These are phyloP conservation scores for Penstemon newberryi DNA, from an alignment of 257 asterid species.

Conservation along the genomic window DNA sequence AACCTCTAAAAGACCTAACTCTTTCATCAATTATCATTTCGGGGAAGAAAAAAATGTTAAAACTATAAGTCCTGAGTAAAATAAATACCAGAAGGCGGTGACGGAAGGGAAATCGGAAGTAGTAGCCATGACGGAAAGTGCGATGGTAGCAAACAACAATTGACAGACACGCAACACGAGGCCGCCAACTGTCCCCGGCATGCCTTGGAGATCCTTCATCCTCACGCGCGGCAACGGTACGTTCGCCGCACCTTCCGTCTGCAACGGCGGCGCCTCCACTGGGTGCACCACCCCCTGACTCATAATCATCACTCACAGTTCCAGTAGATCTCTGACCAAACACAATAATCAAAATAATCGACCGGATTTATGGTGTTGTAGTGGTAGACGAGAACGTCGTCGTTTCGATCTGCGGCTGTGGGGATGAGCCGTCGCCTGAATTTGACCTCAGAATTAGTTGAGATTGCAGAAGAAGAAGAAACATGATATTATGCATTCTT, in stretches of 20 bases:
- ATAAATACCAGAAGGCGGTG: conserved; percentile 87
- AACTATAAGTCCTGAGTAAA: neutral
- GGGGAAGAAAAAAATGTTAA: no score
- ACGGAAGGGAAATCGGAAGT: conserved; percentile 96
- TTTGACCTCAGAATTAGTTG: conserved; percentile 1
- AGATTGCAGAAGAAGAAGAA: conserved; percentile 16
- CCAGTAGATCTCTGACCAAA: conserved; percentile 22
- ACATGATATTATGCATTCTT: no score
- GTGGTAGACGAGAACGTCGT: neutral
- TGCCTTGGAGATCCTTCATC: conserved; percentile 94
- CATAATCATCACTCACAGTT: conserved; percentile 54
- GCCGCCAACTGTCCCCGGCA: conserved; percentile 97
- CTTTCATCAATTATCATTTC: no score
- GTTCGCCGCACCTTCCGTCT: conserved; percentile 81
- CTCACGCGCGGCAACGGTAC: conserved; percentile 70
- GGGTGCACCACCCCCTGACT: conserved; percentile 95
- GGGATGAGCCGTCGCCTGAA: conserved; percentile 29
- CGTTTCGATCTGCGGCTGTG: conserved; percentile 30
- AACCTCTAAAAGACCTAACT: no score
- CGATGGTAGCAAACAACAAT: conserved; percentile 68
- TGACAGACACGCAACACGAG: conserved; percentile 69
- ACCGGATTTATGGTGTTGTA: neutral
- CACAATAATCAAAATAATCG: neutral
- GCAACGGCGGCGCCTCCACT: conserved; percentile 88
- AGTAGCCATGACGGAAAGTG: conserved; percentile 86